A percentile compares a stretch with the other conserved stretches of the same genome.
Conservation (phyloP, 768 basidiomycete species). For the Russula lepida region DNA sequence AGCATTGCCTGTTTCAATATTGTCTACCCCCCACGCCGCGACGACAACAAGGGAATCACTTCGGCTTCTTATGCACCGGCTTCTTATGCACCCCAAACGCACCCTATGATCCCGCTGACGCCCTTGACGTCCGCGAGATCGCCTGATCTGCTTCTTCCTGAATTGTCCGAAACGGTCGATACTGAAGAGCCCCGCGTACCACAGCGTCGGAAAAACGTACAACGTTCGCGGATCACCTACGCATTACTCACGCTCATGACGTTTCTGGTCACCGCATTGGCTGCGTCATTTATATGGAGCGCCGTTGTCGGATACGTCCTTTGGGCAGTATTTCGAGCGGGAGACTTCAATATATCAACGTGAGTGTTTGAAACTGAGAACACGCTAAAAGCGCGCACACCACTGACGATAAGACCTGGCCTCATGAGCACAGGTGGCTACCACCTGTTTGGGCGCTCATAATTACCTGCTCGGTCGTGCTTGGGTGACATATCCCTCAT, state of each 20-base stretch:
- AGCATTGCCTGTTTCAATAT: constrained; percentile 20
- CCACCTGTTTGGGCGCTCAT: constrained; percentile 21
- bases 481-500: constrained; percentile 8
- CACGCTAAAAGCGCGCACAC: background rate
- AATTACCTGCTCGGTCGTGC: constrained; percentile 11
- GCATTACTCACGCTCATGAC: constrained; percentile 17
- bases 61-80: too few relatives aligned
- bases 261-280: constrained; percentile 12
- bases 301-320: constrained; percentile 20
- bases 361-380: constrained; percentile 7
- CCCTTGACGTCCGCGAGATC: constrained; percentile 9
- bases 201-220: constrained; percentile 12
- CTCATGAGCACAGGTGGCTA: constrained; percentile 9
- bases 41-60: background rate
- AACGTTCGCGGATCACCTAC: constrained; percentile 16
- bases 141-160: constrained; percentile 1
- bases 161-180: background rate
- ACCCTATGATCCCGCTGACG: constrained; percentile 9
- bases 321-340: constrained; percentile 13
- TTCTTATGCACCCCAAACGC: background rate
- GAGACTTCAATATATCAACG: constrained; percentile 19
- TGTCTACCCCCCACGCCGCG: constrained; percentile 14
- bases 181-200: background rate
- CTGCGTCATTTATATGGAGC: constrained; percentile 14
- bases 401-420: background rate